Base-by-base conservation (phyloP, 2,329 filamentous ascomycete species). In the Alternaria hordeiaustralica region DNA sequence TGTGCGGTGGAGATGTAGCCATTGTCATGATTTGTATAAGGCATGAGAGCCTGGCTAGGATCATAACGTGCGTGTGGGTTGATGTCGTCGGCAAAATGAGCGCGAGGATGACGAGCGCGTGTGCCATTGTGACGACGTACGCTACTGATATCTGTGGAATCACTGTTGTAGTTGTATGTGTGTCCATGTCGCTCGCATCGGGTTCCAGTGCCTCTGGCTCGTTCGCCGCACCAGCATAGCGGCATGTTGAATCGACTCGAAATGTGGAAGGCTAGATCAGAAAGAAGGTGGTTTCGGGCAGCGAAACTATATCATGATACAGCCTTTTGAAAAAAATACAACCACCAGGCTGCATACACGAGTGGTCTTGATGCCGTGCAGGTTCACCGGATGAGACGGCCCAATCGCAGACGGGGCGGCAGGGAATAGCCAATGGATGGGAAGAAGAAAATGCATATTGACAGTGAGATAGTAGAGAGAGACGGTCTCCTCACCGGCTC, bases 381-480 rank as follows among this genome's bases (percentile, higher is more conserved):
- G 33, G 30, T 67, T 69, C 67, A 69, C 67, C 65, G 67, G 65
- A 67, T 54, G 18, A 18, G 20, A 28, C 13, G 18, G 21, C 18
- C 59, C 63, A 65, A 62, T 62, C 2, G 36, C 55, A 55, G 30
- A 21, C 9, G 18, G 13, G n/a, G 3, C 43, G 25, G 41, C 15
- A 20, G 7, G 13, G 6, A 10, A 9, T 1, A 21, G 20, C 53
- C 59, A 61, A 61, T 61, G 3, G 26, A 12, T 12, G 28, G 13
- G 15, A 15, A 50, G 21, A 33, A 44, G 3, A 12, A 10, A 43
- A 54, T 3, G n/a, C 11, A 44, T 44, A 11, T 28, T 3, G 25
- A 30, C 6, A 11, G 21, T 18, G 21, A 43, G 23, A n/a, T 15
- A 12, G 1, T 11, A 28, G n/a, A 55, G 15, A 55, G 1, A 58